These are phyloP conservation scores for Fusarium austroafricanum DNA, from an alignment of 2,329 filamentous ascomycete genomes.

Conservation along the genomic window DNA sequence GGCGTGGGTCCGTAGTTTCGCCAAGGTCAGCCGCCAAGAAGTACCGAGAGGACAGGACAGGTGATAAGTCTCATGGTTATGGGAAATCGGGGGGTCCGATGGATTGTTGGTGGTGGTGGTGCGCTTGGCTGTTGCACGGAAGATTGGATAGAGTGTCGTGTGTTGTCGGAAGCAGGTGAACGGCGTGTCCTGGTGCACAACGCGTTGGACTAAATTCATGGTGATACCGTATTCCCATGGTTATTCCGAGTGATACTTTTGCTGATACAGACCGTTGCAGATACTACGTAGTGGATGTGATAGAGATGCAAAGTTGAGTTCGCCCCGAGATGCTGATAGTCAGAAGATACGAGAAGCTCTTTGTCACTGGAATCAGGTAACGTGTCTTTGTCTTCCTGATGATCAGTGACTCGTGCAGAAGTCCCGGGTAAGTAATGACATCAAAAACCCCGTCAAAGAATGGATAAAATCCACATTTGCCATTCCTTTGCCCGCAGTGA, in stretches of 20 bases:
- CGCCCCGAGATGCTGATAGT: background rate
- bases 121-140: background rate
- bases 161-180: background rate
- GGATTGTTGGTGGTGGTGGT: background rate
- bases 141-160: background rate
- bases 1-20: constrained; percentile 12
- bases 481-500: background rate
- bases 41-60: background rate
- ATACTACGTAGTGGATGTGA: background rate
- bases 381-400: background rate
- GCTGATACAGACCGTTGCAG: background rate
- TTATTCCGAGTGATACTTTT: background rate
- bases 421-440: background rate
- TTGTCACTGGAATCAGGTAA: background rate
- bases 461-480: background rate
- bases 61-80: background rate
- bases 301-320: background rate
- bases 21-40: constrained; percentile 7
- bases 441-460: background rate
- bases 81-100: background rate
- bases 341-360: background rate
- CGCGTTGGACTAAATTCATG: background rate
- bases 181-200: background rate
- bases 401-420: background rate
- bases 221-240: background rate